A percentile compares a stretch with the other conserved stretches of the same genome.
Conservation (phyloP, 106 monocot species). For the Vanilla planifolia region DNA sequence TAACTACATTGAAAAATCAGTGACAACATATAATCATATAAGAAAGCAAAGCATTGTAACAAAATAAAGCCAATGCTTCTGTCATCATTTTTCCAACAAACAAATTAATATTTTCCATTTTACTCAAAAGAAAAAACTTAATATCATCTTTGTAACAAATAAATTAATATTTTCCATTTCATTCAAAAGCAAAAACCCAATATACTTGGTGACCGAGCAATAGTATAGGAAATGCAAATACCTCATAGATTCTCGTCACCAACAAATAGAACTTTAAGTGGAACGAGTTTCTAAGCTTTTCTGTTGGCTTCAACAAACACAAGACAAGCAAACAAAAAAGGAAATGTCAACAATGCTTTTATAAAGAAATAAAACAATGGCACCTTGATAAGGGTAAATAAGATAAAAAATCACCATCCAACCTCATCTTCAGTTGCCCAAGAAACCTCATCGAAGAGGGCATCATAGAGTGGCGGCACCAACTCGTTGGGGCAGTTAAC, state of each 20-base stretch:
- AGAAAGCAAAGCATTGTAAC: neutral
- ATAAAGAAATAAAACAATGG: neutral
- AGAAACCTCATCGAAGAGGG: conserved; percentile 73
- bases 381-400: neutral
- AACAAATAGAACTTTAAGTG: conserved; percentile 77
- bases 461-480: conserved; percentile 61
- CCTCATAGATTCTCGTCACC: conserved; percentile 70
- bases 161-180: neutral
- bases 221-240: conserved; percentile 13
- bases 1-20: too few relatives aligned
- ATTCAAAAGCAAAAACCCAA: neutral
- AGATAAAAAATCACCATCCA: conserved; percentile 8
- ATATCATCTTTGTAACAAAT: neutral
- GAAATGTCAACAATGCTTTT: neutral
- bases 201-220: neutral
- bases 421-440: conserved; percentile 99
- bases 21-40: too few relatives aligned
- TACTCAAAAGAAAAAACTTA: neutral
- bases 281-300: conserved; percentile 74
- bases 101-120: neutral
- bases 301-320: conserved; percentile 44
- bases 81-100: too few relatives aligned
- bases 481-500: conserved; percentile 71
- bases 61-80: too few relatives aligned
- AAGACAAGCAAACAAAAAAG: neutral